phyloP scores from a whole-genome alignment of 2,329 filamentous ascomycete genomes.

The Ophiocordyceps australis region DNA sequence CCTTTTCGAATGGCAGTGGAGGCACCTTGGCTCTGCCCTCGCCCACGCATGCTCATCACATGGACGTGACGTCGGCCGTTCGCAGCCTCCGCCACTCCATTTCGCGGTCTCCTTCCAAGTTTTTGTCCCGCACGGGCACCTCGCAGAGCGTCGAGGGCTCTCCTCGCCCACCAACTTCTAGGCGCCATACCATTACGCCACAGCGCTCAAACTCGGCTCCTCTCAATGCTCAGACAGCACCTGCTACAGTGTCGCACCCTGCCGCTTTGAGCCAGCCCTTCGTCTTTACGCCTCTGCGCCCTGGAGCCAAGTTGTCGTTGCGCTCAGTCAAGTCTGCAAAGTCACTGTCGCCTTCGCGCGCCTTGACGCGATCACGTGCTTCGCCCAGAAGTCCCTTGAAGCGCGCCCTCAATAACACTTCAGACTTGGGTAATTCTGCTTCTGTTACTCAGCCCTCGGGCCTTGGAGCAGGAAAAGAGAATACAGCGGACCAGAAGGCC shows the following conservation, averaged over 20 bases:
- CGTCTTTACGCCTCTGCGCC: slow-evolving; percentile 45
- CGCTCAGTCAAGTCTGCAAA: slow-evolving; percentile 44
- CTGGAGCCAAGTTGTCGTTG: slow-evolving; percentile 47
- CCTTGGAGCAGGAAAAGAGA: slow-evolving; percentile 25
- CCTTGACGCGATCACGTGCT: slow-evolving; percentile 42
- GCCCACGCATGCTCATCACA: slow-evolving; percentile 65
- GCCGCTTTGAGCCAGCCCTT: slow-evolving; percentile 21
- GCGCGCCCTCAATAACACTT: slow-evolving; percentile 52
- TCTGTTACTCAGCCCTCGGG: slow-evolving; percentile 17
- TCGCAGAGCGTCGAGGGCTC: slow-evolving; percentile 26
- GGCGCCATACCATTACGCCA: slow-evolving; percentile 18
- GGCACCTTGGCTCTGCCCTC: slow-evolving; percentile 77
- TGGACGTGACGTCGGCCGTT: slow-evolving; percentile 68
- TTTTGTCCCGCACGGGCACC: slow-evolving; percentile 36
- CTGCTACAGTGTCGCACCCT: slow-evolving; percentile 12
- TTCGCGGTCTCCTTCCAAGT: slow-evolving; percentile 88
- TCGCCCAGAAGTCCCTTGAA: slow-evolving; percentile 71
- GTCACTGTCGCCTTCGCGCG: slow-evolving; percentile 28
- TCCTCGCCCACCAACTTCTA: slow-evolving; percentile 36
- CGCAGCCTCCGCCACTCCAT: slow-evolving; percentile 72
- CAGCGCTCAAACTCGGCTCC: slow-evolving; percentile 14
- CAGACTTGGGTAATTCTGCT: slow-evolving; percentile 51
- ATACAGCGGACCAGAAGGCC: slow-evolving; percentile 14
- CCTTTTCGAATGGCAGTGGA: slow-evolving; percentile 41
- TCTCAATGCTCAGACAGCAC: slow-evolving; percentile 14